phyloP scores from a whole-genome alignment of 139 green algal genomes.

The Picochlorum sp. region DNA sequence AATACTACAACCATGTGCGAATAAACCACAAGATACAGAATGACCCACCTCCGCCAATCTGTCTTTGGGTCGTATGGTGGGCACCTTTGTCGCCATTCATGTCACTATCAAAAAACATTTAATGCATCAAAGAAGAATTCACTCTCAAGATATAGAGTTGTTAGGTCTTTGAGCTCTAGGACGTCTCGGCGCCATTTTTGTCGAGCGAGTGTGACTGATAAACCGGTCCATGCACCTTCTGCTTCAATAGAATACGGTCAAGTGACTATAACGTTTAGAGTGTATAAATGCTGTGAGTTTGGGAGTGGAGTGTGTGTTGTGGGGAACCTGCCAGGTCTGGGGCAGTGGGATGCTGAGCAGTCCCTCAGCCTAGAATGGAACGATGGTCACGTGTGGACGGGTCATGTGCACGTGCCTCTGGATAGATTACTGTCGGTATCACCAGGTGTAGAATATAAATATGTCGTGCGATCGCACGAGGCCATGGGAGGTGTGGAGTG shows the following conservation, averaged over 20 bases:
- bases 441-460: conserved; percentile 31
- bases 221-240: neutral
- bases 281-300: conserved; percentile 24
- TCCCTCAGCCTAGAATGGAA: conserved; percentile 24
- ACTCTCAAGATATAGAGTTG: too few relatives aligned
- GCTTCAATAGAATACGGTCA: neutral
- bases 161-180: too few relatives aligned
- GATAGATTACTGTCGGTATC: neutral
- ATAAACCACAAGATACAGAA: too few relatives aligned
- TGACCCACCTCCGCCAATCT: too few relatives aligned
- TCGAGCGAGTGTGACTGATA: too few relatives aligned
- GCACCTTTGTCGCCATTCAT: too few relatives aligned
- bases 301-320: conserved; percentile 27
- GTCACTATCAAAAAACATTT: too few relatives aligned
- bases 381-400: conserved; percentile 31
- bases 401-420: conserved; percentile 11
- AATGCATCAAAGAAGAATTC: too few relatives aligned
- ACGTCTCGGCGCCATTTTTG: too few relatives aligned
- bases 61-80: too few relatives aligned
- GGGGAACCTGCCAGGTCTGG: conserved; percentile 16
- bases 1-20: too few relatives aligned
- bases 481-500: conserved; percentile 4
- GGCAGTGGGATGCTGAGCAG: conserved; percentile 14
- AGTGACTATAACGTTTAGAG: conserved; percentile 12
- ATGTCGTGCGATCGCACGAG: conserved; percentile 23